phyloP scores from a whole-genome alignment of 495 filamentous ascomycete genomes.

The Penicillium paxilli region DNA sequence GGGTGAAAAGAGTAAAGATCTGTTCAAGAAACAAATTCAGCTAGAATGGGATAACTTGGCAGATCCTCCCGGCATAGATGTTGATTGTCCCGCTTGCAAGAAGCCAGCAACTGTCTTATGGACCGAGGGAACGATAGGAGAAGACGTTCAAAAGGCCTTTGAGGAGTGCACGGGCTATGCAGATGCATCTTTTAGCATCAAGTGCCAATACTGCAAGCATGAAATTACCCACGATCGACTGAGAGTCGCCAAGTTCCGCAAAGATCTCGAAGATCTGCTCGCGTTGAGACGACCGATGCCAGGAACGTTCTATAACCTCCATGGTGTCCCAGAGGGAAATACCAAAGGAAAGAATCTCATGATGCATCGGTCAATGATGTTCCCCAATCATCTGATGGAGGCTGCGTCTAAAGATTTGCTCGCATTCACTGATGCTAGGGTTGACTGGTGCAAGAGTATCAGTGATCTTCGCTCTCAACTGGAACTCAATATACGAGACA shows the following conservation, averaged over 20 bases:
- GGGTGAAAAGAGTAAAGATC: constrained; percentile 36
- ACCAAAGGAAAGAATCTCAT: background rate
- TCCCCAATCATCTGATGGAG: constrained; percentile 58
- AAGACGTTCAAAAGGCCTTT: constrained; percentile 13
- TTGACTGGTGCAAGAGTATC: constrained; percentile 19
- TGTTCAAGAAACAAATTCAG: constrained; percentile 54
- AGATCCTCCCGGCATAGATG: constrained; percentile 44
- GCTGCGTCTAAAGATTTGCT: constrained; percentile 38
- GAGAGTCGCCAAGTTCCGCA: constrained; percentile 55
- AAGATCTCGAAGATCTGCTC: constrained; percentile 49
- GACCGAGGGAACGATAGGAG: constrained; percentile 21
- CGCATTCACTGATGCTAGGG: constrained; percentile 29
- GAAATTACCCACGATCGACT: constrained; percentile 50
- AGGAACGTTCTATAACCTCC: constrained; percentile 54
- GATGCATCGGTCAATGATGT: constrained; percentile 35
- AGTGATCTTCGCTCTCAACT: constrained; percentile 9
- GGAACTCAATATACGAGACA: constrained; percentile 15
- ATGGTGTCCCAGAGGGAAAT: constrained; percentile 30
- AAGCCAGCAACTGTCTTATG: constrained; percentile 15
- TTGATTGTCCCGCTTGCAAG: constrained; percentile 60
- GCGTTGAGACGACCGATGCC: constrained; percentile 52
- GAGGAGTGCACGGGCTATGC: constrained; percentile 53
- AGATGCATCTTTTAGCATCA: constrained; percentile 52
- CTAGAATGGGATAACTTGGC: constrained; percentile 59
- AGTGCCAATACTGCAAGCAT: constrained; percentile 45